These are phyloP conservation scores for Monosporozyma unispora DNA, from an alignment of 805 yeast species.

Conservation along the genomic window DNA sequence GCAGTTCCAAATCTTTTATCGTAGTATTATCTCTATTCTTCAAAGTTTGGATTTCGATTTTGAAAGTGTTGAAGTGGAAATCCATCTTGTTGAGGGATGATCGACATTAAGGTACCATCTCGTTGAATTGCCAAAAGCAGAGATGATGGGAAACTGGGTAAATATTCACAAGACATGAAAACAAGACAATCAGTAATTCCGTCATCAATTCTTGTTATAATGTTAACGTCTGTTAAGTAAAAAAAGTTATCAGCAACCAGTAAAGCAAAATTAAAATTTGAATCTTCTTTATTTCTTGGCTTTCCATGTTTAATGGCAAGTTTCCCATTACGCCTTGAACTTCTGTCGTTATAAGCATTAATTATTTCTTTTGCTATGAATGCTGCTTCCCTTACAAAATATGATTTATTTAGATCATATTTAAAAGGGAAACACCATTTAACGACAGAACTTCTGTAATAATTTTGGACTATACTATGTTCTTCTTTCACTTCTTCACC, in stretches of 20 bases:
- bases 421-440: constrained; percentile 6
- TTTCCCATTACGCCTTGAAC: too few species aligned
- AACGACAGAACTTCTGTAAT: background rate
- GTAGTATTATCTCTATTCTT: too few species aligned
- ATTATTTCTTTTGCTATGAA: background rate
- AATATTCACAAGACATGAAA: constrained; percentile 1
- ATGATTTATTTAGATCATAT: background rate
- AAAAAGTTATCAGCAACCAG: constrained; percentile 12
- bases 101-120: constrained; percentile 13
- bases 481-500: too few species aligned
- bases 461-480: background rate
- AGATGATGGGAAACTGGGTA: background rate
- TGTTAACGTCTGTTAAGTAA: constrained; percentile 9
- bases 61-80: background rate
- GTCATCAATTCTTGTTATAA: constrained; percentile 6
- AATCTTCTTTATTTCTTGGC: too few species aligned
- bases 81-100: constrained; percentile 7
- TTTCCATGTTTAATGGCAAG: too few species aligned
- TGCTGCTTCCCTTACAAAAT: background rate
- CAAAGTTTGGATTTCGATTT: background rate
- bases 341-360: too few species aligned
- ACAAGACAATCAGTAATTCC: constrained; percentile 15
- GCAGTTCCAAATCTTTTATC: too few species aligned
- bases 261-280: constrained; percentile 5
- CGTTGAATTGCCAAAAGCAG: constrained; percentile 11